phyloP scores from a whole-genome alignment of 2,329 filamentous ascomycete species.

The Pleomassaria siparia region DNA sequence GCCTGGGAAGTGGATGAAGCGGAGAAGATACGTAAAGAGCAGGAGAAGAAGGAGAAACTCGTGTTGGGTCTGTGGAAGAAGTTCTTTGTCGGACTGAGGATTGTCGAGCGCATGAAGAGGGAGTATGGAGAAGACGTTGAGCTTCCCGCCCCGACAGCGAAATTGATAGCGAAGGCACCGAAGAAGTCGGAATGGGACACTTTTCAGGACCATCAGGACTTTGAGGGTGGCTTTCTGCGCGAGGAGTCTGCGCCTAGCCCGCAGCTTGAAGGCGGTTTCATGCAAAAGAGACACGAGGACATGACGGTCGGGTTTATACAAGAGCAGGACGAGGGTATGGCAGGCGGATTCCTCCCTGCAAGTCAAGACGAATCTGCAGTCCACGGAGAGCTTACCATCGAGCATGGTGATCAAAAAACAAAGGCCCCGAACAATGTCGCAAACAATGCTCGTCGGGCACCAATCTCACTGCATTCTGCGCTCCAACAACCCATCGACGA shows the following conservation, averaged over 20 bases:
- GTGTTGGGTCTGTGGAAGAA: constrained; percentile 80
- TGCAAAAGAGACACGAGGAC: constrained; percentile 11
- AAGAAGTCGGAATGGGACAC: constrained; percentile 46
- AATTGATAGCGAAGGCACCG: constrained; percentile 50
- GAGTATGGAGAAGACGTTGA: constrained; percentile 37
- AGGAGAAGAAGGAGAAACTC: constrained; percentile 76
- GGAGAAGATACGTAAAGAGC: constrained; percentile 72
- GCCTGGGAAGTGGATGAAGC: constrained; percentile 74
- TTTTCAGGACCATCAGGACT: constrained; percentile 32
- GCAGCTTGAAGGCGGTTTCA: neutral
- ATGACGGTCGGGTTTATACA: constrained; percentile 15
- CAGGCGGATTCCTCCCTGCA: constrained; percentile 40
- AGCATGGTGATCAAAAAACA: constrained; percentile 29
- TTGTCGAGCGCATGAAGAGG: constrained; percentile 53
- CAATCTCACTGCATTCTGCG: constrained; percentile 40
- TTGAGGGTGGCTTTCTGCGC: constrained; percentile 47
- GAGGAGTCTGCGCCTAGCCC: constrained; percentile 22
- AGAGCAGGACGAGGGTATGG: constrained; percentile 22
- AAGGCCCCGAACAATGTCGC: constrained; percentile 5
- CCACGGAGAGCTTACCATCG: constrained; percentile 31
- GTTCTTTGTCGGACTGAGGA: constrained; percentile 81
- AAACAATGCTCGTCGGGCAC: constrained; percentile 25
- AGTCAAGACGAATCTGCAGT: constrained; percentile 38
- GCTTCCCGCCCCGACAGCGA: constrained; percentile 75
- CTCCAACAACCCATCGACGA: constrained; percentile 18